These are phyloP conservation scores for Chlorella sp. DNA, from an alignment of 139 green algal species.

Conservation along the genomic window DNA sequence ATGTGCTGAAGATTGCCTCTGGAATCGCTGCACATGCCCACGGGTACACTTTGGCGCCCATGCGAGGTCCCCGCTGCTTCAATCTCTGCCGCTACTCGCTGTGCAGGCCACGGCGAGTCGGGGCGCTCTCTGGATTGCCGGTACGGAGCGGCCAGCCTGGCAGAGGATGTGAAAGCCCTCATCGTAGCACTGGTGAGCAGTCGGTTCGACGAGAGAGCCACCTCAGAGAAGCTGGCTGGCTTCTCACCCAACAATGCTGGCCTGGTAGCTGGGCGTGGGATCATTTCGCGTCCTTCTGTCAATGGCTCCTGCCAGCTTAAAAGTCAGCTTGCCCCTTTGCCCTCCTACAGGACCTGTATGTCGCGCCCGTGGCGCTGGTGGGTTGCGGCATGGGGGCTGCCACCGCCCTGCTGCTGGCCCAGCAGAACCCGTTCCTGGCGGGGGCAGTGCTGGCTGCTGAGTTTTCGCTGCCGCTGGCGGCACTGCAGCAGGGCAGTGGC, in stretches of 20 bases:
- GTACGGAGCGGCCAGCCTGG: conserved; percentile 24
- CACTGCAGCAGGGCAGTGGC: neutral
- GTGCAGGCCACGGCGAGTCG: conserved; percentile 34
- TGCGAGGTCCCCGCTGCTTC: neutral
- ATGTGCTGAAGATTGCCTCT: no score
- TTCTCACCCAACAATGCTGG: no score
- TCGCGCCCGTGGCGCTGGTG: conserved; percentile 45
- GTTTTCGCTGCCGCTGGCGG: conserved; percentile 23
- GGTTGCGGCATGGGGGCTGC: conserved; percentile 46
- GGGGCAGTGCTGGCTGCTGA: conserved; percentile 31
- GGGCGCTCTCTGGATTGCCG: neutral
- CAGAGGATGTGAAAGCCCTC: conserved; percentile 50
- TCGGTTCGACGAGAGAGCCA: no score
- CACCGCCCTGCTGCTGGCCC: conserved; percentile 37
- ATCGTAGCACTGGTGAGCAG: conserved; percentile 39
- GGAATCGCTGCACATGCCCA: no score
- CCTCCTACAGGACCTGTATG: conserved; percentile 61
- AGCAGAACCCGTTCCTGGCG: conserved; percentile 25
- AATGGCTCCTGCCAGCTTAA: no score
- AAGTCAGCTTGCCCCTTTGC: no score
- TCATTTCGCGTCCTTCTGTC: no score
- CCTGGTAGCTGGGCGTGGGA: no score
- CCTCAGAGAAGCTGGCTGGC: no score
- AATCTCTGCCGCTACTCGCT: neutral
- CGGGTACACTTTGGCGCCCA: neutral